Percentiles rank a stretch among this genome's conserved stretches.
Conservation (phyloP, 768 basidiomycete species). For the Amanita jacksonii region DNA sequence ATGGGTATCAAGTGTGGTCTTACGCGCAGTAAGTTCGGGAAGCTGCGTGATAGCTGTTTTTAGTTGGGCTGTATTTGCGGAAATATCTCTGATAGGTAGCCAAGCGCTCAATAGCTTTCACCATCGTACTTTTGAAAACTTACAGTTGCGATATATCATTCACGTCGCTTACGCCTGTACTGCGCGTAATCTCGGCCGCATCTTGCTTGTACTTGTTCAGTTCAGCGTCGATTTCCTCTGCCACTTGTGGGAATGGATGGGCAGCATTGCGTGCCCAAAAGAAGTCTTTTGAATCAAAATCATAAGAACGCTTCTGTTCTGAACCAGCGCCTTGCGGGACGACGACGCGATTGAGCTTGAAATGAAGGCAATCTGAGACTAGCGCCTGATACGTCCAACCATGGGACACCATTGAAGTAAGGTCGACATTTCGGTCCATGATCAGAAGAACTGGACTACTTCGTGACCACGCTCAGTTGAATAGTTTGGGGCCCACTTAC, state of each 20-base stretch:
- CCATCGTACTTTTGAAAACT: conserved; percentile 18
- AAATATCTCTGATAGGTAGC: conserved; percentile 56
- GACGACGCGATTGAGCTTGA: conserved; percentile 92
- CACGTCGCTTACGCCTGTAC: conserved; percentile 92
- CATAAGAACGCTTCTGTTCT: conserved; percentile 72
- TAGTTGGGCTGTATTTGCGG: conserved; percentile 86
- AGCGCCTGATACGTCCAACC: conserved; percentile 99
- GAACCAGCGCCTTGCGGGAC: conserved; percentile 50
- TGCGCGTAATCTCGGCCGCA: conserved; percentile 92
- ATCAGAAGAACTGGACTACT: conserved; percentile 70
- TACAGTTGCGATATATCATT: conserved; percentile 93
- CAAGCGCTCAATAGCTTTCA: background rate
- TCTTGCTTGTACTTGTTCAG: conserved; percentile 91
- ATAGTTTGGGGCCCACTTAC: conserved; percentile 34
- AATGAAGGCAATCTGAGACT: conserved; percentile 94
- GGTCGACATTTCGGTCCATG: conserved; percentile 89
- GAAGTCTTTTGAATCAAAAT: conserved; percentile 96
- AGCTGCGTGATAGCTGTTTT: conserved; percentile 97
- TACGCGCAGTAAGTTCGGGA: conserved; percentile 93
- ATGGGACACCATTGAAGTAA: conserved; percentile 88
- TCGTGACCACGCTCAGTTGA: conserved; percentile 9
- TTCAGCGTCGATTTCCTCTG: conserved; percentile 92
- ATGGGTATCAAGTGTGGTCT: conserved; percentile 93
- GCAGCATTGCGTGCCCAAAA: conserved; percentile 98
- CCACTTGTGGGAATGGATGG: conserved; percentile 96